Evolutionary conservation across 176 grass and related monocot species (phyloP), one percentile per base, ranked within the genome.

Genomic region (sorghum (Sorghum bicolor)): DNA sequence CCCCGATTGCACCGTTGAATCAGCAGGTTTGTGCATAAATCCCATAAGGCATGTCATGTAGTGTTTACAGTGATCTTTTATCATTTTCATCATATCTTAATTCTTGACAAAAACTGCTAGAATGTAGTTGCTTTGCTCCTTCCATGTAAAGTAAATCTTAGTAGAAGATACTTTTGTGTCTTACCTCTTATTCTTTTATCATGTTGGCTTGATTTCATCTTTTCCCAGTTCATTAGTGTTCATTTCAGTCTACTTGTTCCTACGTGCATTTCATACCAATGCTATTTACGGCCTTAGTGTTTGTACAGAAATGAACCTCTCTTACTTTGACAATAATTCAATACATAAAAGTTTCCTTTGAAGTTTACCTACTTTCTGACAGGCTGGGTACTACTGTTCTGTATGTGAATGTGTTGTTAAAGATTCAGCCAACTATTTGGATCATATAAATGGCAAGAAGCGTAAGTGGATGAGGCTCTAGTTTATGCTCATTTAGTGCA

Each of bases 371-470:
- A 55, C 44, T 90, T 82, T 65, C 69, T 90, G 58, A 64, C 86
- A 92, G 91, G 96, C 91, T 78, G 96, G 96, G 32, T 99, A 94
- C 91, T 99, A 94, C 69, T 99, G 91, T 90, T 89, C 88, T 74
- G 96, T 96, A 74, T 99, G 96, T 77, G 96, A 99, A 57, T 99
- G 93, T 65, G 93, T 99, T 55, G 96, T 94, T 70, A 99, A 99
- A 95, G 96, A 96, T 94, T 99, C 93, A 64, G 93, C 96, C 63
- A 99, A 99, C 79, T 99, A 99, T 90, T 84, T 99, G 79, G 93
- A 99, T 61, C 96, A 99, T 60, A 99, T 99, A 73, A 99, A 99
- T 94, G 96, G 96, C 31, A 99, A 99, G 75, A 96, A 99, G 67
- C 93, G 91, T 99, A 99, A 70, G 93, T 88, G 72, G 20, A 74